phyloP scores from a whole-genome alignment of 768 basidiomycete species.

The Phlegmacium glaucopus region DNA sequence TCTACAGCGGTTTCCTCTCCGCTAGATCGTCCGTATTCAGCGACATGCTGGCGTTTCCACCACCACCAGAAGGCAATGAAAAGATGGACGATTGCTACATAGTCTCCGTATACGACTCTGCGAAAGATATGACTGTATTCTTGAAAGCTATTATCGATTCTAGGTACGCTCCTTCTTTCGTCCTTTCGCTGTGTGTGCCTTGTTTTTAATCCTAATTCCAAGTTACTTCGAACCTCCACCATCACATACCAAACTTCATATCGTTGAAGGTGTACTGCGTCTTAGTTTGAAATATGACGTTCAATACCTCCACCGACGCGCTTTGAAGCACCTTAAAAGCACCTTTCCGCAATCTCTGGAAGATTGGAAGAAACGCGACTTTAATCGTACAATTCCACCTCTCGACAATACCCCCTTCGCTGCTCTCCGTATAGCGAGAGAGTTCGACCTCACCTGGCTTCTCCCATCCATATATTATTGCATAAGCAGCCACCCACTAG shows the following conservation, averaged over 20 bases:
- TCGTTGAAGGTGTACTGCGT: slow-evolving; percentile 33
- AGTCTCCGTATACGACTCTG: slow-evolving; percentile 31
- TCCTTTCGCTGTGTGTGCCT: no score
- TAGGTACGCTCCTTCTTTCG: slow-evolving; percentile 18
- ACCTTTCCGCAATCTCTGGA: slow-evolving; percentile 34
- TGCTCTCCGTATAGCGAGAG: slow-evolving; percentile 29
- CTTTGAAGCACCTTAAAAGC: slow-evolving; percentile 29
- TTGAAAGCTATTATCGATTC: slow-evolving; percentile 34
- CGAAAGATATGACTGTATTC: slow-evolving; percentile 31
- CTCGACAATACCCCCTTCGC: slow-evolving; percentile 38
- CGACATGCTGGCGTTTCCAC: slow-evolving; percentile 37
- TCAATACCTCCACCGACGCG: slow-evolving; percentile 28
- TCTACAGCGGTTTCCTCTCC: slow-evolving; percentile 33
- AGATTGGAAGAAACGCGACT: slow-evolving; percentile 31
- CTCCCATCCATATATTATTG: slow-evolving; percentile 35
- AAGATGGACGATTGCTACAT: slow-evolving; percentile 28
- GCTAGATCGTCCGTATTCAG: slow-evolving; percentile 33
- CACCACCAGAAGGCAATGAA: slow-evolving; percentile 24
- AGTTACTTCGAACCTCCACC: slow-evolving; percentile 36
- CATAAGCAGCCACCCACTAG: slow-evolving; percentile 32
- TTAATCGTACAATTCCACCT: slow-evolving; percentile 32
- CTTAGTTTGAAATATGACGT: slow-evolving; percentile 39
- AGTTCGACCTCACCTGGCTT: slow-evolving; percentile 32
- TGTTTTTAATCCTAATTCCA: background rate
- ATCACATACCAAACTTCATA: slow-evolving; percentile 23